Percentiles rank a stretch among this genome's conserved stretches.
These are phyloP conservation scores for Leccinum arenicola DNA, from an alignment of 768 basidiomycete genomes.

Conservation along the genomic window DNA sequence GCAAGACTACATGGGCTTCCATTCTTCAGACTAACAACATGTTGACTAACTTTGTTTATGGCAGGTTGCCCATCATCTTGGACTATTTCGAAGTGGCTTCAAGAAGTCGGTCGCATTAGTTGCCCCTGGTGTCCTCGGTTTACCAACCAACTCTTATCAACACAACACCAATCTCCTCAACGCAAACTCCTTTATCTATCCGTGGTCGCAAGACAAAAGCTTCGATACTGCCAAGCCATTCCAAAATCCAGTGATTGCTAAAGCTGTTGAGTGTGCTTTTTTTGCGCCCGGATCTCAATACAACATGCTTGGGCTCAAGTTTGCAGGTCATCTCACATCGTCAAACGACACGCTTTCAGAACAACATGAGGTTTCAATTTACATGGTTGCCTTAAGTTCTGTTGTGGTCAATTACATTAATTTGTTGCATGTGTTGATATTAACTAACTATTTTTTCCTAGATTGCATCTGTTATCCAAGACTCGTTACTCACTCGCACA, in stretches of 20 bases:
- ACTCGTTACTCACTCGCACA: neutral
- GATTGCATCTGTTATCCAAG: neutral
- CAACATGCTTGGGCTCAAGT: neutral
- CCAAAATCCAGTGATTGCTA: neutral
- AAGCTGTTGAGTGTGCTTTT: neutral
- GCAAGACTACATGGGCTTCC: neutral
- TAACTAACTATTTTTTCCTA: neutral
- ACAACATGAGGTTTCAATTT: neutral
- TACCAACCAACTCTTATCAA: neutral
- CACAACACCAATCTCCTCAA: neutral
- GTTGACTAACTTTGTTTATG: too few relatives aligned
- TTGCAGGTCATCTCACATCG: neutral
- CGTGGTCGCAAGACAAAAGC: neutral
- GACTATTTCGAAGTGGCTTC: neutral
- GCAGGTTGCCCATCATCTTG: neutral
- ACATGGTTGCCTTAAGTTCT: neutral
- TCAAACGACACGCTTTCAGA: neutral
- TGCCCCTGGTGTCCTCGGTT: neutral
- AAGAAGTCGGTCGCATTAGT: neutral
- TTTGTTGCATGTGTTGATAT: neutral
- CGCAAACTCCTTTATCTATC: neutral
- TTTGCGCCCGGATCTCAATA: neutral
- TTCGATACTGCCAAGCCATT: neutral
- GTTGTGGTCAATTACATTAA: neutral
- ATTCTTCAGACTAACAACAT: too few relatives aligned